Conservation (phyloP, 805 yeast genomes). For the Soucietia sequanensis region DNA sequence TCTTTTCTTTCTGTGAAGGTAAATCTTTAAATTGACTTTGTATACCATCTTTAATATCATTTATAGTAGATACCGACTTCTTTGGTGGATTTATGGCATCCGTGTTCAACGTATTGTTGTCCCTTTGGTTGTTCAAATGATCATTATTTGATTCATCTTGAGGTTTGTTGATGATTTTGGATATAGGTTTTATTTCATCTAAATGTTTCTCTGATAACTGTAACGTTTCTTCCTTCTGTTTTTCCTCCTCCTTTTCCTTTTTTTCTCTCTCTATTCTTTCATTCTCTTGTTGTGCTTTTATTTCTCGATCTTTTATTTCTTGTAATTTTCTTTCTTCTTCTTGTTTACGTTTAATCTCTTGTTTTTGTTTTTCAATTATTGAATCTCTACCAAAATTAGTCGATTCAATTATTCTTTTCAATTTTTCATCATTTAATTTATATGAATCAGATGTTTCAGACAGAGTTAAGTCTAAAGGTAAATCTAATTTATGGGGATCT, state of each 20-base stretch:
- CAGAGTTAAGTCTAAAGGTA: too few relatives aligned
- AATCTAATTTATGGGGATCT: too few relatives aligned
- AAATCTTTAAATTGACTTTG: conserved; percentile 29
- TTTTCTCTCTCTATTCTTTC: too few relatives aligned
- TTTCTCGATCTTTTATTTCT: conserved; percentile 8
- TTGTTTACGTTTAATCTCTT: conserved; percentile 1
- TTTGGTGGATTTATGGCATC: conserved; percentile 15
- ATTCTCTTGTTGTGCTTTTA: conserved; percentile 4
- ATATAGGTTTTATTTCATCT: too few relatives aligned
- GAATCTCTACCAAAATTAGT: conserved; percentile 35
- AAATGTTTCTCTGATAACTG: too few relatives aligned
- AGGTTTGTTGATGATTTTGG: too few relatives aligned
- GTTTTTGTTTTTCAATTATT: conserved; percentile 5
- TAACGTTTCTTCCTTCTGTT: not conserved
- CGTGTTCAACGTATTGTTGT: conserved; percentile 17
- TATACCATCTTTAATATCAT: conserved; percentile 5
- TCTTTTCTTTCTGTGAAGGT: conserved; percentile 46
- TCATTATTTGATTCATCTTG: too few relatives aligned
- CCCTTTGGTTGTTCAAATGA: conserved; percentile 3
- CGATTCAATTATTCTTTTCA: conserved; percentile 33
- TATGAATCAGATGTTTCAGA: too few relatives aligned
- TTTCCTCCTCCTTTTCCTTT: conserved; percentile 3
- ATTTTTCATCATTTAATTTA: conserved; percentile 22
- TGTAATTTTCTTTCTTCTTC: conserved; percentile 8
- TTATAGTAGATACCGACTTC: conserved; percentile 1